These are phyloP conservation scores for Trypanosoma caninum DNA, from an alignment of 208 protist species.

Conservation along the genomic window DNA sequence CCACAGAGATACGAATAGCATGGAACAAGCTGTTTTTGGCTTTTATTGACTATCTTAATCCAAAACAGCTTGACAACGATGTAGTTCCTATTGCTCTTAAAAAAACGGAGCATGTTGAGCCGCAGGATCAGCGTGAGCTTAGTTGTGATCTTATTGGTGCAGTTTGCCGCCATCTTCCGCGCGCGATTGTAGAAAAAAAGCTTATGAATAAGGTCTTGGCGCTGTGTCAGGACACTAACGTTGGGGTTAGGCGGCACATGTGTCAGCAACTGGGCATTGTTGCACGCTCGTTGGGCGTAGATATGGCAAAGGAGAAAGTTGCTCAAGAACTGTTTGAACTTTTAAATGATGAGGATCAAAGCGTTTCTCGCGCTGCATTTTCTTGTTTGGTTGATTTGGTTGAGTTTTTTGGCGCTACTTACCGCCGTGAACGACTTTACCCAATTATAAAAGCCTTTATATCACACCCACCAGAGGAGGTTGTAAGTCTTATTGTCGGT, in stretches of 20 bases:
- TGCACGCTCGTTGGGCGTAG: constrained; percentile 69
- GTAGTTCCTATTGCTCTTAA: constrained; percentile 66
- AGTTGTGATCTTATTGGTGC: constrained; percentile 81
- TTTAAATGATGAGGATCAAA: constrained; percentile 88
- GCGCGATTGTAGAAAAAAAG: constrained; percentile 53
- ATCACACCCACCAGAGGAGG: constrained; percentile 77
- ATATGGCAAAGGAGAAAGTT: constrained; percentile 69
- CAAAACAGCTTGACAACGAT: constrained; percentile 56
- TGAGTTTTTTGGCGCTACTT: constrained; percentile 86
- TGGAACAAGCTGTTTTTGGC: constrained; percentile 77
- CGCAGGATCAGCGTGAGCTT: constrained; percentile 86
- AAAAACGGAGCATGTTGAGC: constrained; percentile 85
- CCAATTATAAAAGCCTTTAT: constrained; percentile 89
- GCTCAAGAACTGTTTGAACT: constrained; percentile 86
- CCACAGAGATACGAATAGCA: constrained; percentile 58
- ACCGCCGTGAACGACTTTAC: constrained; percentile 78
- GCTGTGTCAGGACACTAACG: constrained; percentile 90
- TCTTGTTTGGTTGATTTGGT: constrained; percentile 87
- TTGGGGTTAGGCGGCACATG: constrained; percentile 78
- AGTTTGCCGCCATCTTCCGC: constrained; percentile 53
- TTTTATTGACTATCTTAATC: constrained; percentile 53
- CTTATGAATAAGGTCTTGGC: constrained; percentile 75
- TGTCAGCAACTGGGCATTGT: constrained; percentile 83
- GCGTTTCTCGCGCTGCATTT: constrained; percentile 80
- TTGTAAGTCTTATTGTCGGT: constrained; percentile 72